Base-by-base conservation (phyloP, 495 filamentous ascomycete species). In the Platismatia glauca region DNA sequence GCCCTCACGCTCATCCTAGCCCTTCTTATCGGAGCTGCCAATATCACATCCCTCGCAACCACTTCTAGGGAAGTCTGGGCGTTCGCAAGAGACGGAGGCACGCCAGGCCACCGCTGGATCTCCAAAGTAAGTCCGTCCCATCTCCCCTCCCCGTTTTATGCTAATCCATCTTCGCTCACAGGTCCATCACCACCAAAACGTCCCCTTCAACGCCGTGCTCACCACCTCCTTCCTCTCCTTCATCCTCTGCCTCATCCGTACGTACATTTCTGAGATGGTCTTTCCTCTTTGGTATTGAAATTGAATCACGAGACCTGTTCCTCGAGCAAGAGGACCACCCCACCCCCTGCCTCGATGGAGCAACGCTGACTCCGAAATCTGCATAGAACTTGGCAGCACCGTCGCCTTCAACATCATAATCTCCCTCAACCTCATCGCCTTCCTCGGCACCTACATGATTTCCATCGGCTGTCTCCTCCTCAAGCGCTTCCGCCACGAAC, bases 321-420 rank as follows among this genome's bases (percentile, higher is more conserved):
- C n/a, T n/a, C n/a, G n/a, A n/a, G n/a, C n/a, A n/a, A n/a, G n/a
- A n/a, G n/a, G n/a, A n/a, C n/a, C n/a, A n/a, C n/a, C n/a, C n/a
- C n/a, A n/a, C n/a, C n/a, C n/a, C n/a, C n/a, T n/a, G n/a, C n/a
- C n/a, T n/a, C n/a, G n/a, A n/a, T n/a, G n/a, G n/a, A n/a, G n/a
- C n/a, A n/a, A n/a, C n/a, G n/a, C n/a, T n/a, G n/a, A n/a, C n/a
- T n/a, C n/a, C n/a, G n/a, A n/a, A n/a, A n/a, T n/a, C n/a, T n/a
- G n/a, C n/a, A n/a, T n/a, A n/a, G n/a, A 81, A 65, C 77, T 86
- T 48, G 82, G 80, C 22, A 81, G 77, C 1, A 62, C 73, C 2
- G 72, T 75, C 0, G 82, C 81, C 15, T 78, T 85, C 68, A 78
- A 80, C 65, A 76, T 76, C 37, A 74, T 53, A 29, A 53, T 53